phyloP scores from a whole-genome alignment of 176 grass and related monocot species.

The Avena insularis region DNA sequence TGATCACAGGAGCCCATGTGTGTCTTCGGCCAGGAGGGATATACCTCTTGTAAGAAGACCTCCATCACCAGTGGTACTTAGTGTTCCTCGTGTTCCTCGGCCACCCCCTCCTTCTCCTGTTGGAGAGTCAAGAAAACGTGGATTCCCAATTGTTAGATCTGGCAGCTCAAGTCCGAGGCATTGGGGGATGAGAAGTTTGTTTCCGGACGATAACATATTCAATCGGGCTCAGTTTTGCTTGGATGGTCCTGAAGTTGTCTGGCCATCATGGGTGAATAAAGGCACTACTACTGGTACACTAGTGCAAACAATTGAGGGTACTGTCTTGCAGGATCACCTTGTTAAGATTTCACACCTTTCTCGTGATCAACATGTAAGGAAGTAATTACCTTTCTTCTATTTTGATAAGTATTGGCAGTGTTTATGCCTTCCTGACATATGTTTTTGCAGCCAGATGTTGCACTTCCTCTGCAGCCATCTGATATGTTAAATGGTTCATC shows the following conservation, averaged over 20 bases:
- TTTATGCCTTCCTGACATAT: conserved; percentile 48
- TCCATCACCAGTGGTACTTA: conserved; percentile 91
- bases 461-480: conserved; percentile 89
- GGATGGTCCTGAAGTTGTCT: conserved; percentile 97
- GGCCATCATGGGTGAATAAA: conserved; percentile 85
- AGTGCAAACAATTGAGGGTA: conserved; percentile 79
- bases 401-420: conserved; percentile 10
- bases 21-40: conserved; percentile 85
- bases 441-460: conserved; percentile 87
- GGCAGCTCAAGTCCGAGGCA: conserved; percentile 97
- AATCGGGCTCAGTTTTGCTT: conserved; percentile 77
- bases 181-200: conserved; percentile 86
- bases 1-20: conserved; percentile 88
- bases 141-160: conserved; percentile 91
- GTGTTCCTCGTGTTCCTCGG: conserved; percentile 82
- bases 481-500: conserved; percentile 67
- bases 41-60: conserved; percentile 77
- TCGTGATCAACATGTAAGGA: conserved; percentile 95
- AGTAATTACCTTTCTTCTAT: conserved; percentile 38
- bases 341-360: conserved; percentile 92
- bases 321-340: conserved; percentile 86
- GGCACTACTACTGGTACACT: conserved; percentile 55
- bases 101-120: conserved; percentile 85
- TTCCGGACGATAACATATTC: conserved; percentile 72
- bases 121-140: conserved; percentile 84